Evolutionary conservation across 176 grass and related monocot genomes (phyloP).

Genomic region (Aechmea fasciata): DNA sequence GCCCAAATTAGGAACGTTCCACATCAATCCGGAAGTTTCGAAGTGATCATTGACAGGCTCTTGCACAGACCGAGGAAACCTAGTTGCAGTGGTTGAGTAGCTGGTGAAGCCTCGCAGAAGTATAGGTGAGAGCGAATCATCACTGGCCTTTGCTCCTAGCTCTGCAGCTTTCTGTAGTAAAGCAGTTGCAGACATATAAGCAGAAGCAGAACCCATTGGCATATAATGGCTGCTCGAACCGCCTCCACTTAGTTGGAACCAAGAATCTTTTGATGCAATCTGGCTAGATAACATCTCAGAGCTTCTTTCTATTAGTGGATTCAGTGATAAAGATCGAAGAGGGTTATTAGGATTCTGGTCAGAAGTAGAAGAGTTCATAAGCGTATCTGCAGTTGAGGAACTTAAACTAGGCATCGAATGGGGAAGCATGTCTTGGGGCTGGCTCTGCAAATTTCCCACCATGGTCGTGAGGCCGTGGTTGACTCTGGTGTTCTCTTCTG

Average conservation of each 20-base stretch:
- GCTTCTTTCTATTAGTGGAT: slow-evolving; percentile 42
- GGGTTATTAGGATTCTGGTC: slow-evolving; percentile 31
- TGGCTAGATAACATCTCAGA: slow-evolving; percentile 36
- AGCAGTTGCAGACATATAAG: slow-evolving; percentile 57
- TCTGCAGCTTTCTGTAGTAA: slow-evolving; percentile 60
- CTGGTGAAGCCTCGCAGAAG: slow-evolving; percentile 43
- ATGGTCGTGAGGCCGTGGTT: slow-evolving; percentile 39
- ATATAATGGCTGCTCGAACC: slow-evolving; percentile 32
- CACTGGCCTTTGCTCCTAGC: slow-evolving; percentile 50
- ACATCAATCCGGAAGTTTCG: slow-evolving; percentile 32
- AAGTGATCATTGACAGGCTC: slow-evolving; percentile 21
- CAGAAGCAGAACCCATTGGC: slow-evolving; percentile 31
- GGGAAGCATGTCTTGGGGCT: slow-evolving; percentile 31
- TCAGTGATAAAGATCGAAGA: slow-evolving; percentile 39
- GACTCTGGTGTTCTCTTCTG: slow-evolving; percentile 40
- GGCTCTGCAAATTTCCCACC: slow-evolving; percentile 48
- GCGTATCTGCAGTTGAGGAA: slow-evolving; percentile 31
- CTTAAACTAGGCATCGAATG: slow-evolving; percentile 32
- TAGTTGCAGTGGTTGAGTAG: slow-evolving; percentile 17
- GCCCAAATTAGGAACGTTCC: slow-evolving; percentile 24
- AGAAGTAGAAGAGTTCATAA: slow-evolving; percentile 31
- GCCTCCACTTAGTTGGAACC: slow-evolving; percentile 35
- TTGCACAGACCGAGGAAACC: background rate
- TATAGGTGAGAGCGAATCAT: slow-evolving; percentile 54
- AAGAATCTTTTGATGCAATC: slow-evolving; percentile 25